phyloP scores from a whole-genome alignment of 2,329 filamentous ascomycete genomes.

The Madurella fahalii region DNA sequence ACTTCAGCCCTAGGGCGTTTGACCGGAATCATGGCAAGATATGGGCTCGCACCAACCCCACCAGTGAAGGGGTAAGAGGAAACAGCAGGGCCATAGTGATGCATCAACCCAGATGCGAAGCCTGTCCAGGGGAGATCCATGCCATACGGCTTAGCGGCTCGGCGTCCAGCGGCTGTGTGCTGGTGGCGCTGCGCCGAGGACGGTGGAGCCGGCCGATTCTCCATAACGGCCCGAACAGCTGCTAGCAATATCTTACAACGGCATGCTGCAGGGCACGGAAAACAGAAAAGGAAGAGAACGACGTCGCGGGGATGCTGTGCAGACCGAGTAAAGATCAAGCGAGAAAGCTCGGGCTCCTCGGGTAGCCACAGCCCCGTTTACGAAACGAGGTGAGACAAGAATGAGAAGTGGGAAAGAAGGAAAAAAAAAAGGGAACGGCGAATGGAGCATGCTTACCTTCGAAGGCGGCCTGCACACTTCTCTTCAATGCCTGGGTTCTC shows the following conservation, averaged over 20 bases:
- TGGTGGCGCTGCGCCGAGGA: not conserved
- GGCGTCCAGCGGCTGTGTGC: slow-evolving; percentile 3
- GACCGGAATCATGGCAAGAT: slow-evolving; percentile 18
- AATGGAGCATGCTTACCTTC: slow-evolving; percentile 44
- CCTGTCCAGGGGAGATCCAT: slow-evolving; percentile 6
- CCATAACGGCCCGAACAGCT: slow-evolving; percentile 3
- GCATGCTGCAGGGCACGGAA: not conserved
- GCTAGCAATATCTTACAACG: not conserved
- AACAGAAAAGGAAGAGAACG: not conserved
- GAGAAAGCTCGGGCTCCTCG: slow-evolving; percentile 10
- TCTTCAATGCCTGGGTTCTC: slow-evolving; percentile 49
- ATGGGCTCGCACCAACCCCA: not conserved
- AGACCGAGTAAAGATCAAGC: not conserved
- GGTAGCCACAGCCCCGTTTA: slow-evolving; percentile 11
- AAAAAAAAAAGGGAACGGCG: slow-evolving; percentile 16
- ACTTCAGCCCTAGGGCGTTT: slow-evolving; percentile 19
- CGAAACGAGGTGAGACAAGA: not conserved
- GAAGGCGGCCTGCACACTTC: slow-evolving; percentile 57
- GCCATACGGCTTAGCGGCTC: slow-evolving; percentile 17
- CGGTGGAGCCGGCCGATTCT: slow-evolving; percentile 6
- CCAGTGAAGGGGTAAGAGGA: slow-evolving; percentile 2
- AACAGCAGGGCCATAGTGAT: slow-evolving; percentile 3
- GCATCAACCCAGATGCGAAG: slow-evolving; percentile 1
- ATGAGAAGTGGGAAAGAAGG: not conserved
- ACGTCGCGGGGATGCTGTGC: not conserved